phyloP scores from a whole-genome alignment of 129 eudicot species.

The Ambrosia trifida region DNA sequence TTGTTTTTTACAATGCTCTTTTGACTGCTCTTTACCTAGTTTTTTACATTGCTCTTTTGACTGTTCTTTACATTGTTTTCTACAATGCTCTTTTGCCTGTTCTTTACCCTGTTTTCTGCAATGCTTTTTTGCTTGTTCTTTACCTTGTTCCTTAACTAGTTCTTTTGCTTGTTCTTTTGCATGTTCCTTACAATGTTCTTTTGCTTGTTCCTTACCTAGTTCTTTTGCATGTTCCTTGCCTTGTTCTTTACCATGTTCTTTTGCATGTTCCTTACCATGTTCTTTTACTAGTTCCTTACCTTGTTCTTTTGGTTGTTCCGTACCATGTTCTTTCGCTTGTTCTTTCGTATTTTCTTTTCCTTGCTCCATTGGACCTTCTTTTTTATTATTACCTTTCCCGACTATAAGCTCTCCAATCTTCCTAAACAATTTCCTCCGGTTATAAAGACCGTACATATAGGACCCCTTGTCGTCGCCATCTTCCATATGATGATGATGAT shows the following conservation, averaged over 20 bases:
- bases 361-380: conserved; percentile 24
- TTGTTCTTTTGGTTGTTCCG: background rate
- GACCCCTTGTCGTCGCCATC: conserved; percentile 34
- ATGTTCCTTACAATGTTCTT: conserved; percentile 4
- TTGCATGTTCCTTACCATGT: conserved; percentile 12
- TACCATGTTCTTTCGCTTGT: conserved; percentile 1
- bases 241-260: background rate
- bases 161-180: conserved; percentile 19
- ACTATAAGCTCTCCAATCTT: conserved; percentile 55
- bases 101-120: conserved; percentile 17
- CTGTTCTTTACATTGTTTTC: conserved; percentile 12
- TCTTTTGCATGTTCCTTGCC: conserved; percentile 18
- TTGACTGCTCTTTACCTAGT: conserved; percentile 11
- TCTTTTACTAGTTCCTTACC: conserved; percentile 19
- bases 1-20: conserved; percentile 16
- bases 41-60: conserved; percentile 12
- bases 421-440: conserved; percentile 41
- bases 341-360: conserved; percentile 11
- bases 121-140: conserved; percentile 12
- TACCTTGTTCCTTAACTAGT: conserved; percentile 14
- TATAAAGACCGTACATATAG: conserved; percentile 19
- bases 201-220: conserved; percentile 8
- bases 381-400: conserved; percentile 35
- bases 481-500: conserved; percentile 20
- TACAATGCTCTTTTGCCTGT: conserved; percentile 18